These are phyloP conservation scores for Dendrocalamus latiflorus DNA, from an alignment of 202 grass and related monocot species.

Conservation along the genomic window DNA sequence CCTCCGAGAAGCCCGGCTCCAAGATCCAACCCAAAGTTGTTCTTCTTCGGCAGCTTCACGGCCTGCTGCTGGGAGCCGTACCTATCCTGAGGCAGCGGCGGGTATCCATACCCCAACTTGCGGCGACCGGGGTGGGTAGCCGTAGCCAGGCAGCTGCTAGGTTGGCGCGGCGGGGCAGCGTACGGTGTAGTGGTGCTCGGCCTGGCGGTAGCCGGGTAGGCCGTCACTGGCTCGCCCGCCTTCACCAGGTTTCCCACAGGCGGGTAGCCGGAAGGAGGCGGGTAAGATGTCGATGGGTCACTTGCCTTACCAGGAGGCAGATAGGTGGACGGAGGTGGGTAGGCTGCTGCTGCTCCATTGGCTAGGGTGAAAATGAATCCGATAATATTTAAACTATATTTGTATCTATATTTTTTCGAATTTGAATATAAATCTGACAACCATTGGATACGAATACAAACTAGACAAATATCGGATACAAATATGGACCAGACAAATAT, in stretches of 20 bases:
- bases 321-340: neutral
- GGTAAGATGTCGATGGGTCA: constrained; percentile 37
- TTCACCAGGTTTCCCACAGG: constrained; percentile 17
- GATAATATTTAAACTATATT: no score
- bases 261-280: constrained; percentile 17
- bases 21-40: constrained; percentile 65
- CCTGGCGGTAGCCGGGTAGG: constrained; percentile 55
- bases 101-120: constrained; percentile 49
- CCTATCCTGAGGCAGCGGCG: constrained; percentile 30
- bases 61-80: constrained; percentile 54
- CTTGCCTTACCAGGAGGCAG: neutral
- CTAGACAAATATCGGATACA: no score
- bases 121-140: constrained; percentile 38
- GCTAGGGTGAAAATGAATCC: neutral
- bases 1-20: constrained; percentile 63
- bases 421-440: no score
- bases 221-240: constrained; percentile 38
- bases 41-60: constrained; percentile 55
- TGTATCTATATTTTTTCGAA: no score
- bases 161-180: constrained; percentile 38
- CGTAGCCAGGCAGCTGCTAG: constrained; percentile 45
- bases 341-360: constrained; percentile 32
- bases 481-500: no score
- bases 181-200: constrained; percentile 52
- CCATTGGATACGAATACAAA: no score